Conservation (phyloP, 1,284 basidiomycete species). For the Amylostereum areolatum region DNA sequence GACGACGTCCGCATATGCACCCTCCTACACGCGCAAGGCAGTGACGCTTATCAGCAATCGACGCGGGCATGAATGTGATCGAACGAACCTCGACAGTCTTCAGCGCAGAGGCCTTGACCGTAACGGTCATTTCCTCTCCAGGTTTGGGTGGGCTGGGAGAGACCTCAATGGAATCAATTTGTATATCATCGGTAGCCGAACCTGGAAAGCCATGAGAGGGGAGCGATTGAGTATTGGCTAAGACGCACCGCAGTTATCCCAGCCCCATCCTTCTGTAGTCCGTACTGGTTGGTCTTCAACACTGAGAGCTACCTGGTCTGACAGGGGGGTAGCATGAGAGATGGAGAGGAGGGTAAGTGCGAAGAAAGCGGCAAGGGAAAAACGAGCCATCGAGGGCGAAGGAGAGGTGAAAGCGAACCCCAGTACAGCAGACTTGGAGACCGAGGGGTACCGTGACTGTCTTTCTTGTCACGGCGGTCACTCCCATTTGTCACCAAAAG, state of each 20-base stretch:
- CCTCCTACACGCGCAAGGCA: conserved; percentile 51
- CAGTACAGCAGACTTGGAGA: no score
- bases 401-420: not conserved
- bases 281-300: conserved; percentile 26
- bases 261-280: conserved; percentile 44
- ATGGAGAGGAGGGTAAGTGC: conserved; percentile 15
- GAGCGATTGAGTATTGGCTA: not conserved
- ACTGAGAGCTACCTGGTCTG: conserved; percentile 36
- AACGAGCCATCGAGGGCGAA: conserved; percentile 34
- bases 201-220: conserved; percentile 31
- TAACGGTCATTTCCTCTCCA: conserved; percentile 79
- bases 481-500: no score
- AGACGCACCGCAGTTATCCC: conserved; percentile 52
- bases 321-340: conserved; percentile 23
- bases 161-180: conserved; percentile 63
- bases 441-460: no score
- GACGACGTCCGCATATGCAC: conserved; percentile 81
- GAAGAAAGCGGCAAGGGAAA: conserved; percentile 29
- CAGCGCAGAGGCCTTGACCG: conserved; percentile 56
- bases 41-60: not conserved
- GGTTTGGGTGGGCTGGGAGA: conserved; percentile 81
- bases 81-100: conserved; percentile 61
- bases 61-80: not conserved
- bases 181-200: conserved; percentile 36
- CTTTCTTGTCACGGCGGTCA: no score